Conservation (phyloP, 768 basidiomycete genomes). For the Collybia mongolica region DNA sequence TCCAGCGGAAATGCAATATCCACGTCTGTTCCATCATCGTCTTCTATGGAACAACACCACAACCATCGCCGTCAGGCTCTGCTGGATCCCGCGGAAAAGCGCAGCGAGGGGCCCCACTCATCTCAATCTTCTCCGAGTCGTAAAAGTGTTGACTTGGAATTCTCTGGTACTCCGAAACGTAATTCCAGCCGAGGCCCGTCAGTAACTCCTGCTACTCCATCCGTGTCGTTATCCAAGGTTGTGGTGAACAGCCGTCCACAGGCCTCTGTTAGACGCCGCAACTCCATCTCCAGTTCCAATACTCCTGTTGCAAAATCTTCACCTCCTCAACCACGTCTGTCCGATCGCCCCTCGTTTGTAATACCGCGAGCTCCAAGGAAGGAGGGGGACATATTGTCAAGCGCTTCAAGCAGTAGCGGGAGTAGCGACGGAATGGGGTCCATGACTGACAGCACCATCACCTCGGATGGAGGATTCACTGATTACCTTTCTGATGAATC, state of each 20-base stretch:
- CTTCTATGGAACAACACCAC: conserved; percentile 42
- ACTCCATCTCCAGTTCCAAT: conserved; percentile 23
- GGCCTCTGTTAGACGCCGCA: conserved; percentile 23
- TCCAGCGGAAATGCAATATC: conserved; percentile 38
- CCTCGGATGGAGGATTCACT: conserved; percentile 85
- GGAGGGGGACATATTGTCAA: conserved; percentile 33
- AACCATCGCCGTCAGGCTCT: conserved; percentile 46
- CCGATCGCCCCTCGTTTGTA: conserved; percentile 25
- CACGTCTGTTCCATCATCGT: conserved; percentile 45
- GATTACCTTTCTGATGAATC: conserved; percentile 92
- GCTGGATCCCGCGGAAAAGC: conserved; percentile 36
- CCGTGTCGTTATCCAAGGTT: conserved; percentile 38
- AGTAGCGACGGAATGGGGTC: conserved; percentile 67
- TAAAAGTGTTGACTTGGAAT: conserved; percentile 57
- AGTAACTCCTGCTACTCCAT: conserved; percentile 38
- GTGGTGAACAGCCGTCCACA: conserved; percentile 31
- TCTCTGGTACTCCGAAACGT: conserved; percentile 41
- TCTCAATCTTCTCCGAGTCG: conserved; percentile 62
- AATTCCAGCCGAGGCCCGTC: conserved; percentile 44
- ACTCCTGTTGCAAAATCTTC: conserved; percentile 14
- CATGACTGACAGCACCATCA: conserved; percentile 72
- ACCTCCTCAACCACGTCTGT: conserved; percentile 17
- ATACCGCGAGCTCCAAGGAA: conserved; percentile 28
- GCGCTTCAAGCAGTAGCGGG: conserved; percentile 59
- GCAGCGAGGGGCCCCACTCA: conserved; percentile 43